phyloP scores from a whole-genome alignment of 2,329 filamentous ascomycete species.

The Teratosphaeria destructans region DNA sequence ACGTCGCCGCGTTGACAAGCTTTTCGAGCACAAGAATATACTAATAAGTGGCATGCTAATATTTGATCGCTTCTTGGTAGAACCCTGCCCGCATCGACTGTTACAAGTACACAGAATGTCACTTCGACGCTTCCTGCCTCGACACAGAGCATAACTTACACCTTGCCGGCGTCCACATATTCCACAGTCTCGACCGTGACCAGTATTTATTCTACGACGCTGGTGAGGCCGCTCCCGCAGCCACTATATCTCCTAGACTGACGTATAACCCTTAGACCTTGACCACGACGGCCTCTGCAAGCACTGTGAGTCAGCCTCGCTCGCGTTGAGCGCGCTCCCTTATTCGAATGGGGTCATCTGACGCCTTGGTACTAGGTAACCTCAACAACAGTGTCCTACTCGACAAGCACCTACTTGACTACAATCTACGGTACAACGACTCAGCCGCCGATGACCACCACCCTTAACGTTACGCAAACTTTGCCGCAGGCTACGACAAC shows the following conservation, averaged over 20 bases:
- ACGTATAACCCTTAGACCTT: not conserved
- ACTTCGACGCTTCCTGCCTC: not conserved
- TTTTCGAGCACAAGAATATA: too few relatives aligned
- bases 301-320: not conserved
- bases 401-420: not conserved
- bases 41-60: not conserved
- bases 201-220: not conserved
- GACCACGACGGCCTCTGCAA: not conserved
- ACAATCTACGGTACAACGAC: not conserved
- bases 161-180: not conserved
- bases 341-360: not conserved
- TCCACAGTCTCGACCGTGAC: not conserved
- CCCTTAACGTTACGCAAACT: not conserved
- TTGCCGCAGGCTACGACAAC: not conserved
- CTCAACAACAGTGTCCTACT: not conserved
- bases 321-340: not conserved
- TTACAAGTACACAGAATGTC: not conserved
- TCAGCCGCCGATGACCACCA: not conserved
- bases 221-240: not conserved
- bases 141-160: not conserved
- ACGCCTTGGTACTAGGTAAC: not conserved
- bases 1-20: too few relatives aligned
- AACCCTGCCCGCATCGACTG: not conserved
- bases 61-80: not conserved
- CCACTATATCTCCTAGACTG: not conserved